Percentiles rank a stretch among this genome's conserved stretches.
Evolutionary conservation across 1,139 yeast genomes (phyloP).

Genomic region (Ashbya aceris): DNA sequence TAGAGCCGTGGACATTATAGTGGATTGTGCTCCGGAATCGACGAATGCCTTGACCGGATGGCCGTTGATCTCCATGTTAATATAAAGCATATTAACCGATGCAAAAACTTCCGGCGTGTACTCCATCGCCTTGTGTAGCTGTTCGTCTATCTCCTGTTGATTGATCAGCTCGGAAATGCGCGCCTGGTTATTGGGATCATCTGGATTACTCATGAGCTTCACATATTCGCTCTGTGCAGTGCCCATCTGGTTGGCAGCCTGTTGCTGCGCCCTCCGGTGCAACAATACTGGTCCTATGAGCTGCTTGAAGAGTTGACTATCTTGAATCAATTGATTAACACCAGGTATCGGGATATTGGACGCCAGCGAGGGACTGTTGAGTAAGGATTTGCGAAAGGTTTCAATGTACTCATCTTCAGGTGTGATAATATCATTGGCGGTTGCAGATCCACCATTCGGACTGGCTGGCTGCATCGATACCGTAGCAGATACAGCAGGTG

Average conservation of each 20-base stretch:
- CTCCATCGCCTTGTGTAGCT: conserved; percentile 70
- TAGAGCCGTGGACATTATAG: conserved; percentile 68
- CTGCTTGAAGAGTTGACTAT: conserved; percentile 45
- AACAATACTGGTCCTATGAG: conserved; percentile 33
- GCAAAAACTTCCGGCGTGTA: conserved; percentile 87
- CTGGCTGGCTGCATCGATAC: not conserved
- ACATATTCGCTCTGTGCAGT: conserved; percentile 41
- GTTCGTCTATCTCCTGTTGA: conserved; percentile 69
- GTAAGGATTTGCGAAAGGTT: conserved; percentile 39
- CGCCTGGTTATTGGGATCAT: conserved; percentile 62
- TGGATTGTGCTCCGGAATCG: conserved; percentile 91
- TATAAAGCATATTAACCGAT: conserved; percentile 72
- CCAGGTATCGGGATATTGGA: conserved; percentile 36
- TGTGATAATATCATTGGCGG: conserved; percentile 10
- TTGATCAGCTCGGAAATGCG: conserved; percentile 60
- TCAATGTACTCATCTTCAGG: conserved; percentile 39
- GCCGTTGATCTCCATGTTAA: conserved; percentile 70
- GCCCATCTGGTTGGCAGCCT: conserved; percentile 25
- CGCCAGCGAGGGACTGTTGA: conserved; percentile 34
- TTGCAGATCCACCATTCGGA: not conserved
- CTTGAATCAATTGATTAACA: conserved; percentile 38
- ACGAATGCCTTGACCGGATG: conserved; percentile 82
- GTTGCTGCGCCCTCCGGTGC: conserved; percentile 27
- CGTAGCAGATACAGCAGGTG: too few relatives aligned
- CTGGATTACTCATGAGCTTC: conserved; percentile 53